Percentiles rank a stretch among this genome's conserved stretches.
phyloP scores from a whole-genome alignment of 2,329 filamentous ascomycete species.

The Bretziella fagacearum region DNA sequence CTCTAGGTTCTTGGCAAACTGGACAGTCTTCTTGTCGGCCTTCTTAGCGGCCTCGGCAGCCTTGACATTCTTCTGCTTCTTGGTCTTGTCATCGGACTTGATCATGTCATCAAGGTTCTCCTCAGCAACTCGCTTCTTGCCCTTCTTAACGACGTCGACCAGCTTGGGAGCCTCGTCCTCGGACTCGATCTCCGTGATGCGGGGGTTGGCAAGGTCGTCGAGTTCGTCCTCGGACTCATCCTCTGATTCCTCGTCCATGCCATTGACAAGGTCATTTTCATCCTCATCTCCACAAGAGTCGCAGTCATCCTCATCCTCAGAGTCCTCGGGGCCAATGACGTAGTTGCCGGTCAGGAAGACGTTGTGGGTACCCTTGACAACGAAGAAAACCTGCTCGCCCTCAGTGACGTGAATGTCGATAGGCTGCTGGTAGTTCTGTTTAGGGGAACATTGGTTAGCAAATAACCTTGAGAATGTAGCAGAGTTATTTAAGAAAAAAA shows the following conservation, averaged over 20 bases:
- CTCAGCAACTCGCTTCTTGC: constrained; percentile 85
- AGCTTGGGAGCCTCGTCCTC: constrained; percentile 53
- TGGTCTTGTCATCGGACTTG: constrained; percentile 68
- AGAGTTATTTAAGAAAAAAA: not conserved
- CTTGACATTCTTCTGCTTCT: constrained; percentile 96
- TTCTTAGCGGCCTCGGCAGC: constrained; percentile 47
- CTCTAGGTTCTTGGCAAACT: constrained; percentile 98
- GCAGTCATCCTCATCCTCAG: constrained; percentile 40
- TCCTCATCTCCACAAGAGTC: constrained; percentile 22
- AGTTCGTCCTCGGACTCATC: constrained; percentile 61
- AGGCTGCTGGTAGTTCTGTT: constrained; percentile 85
- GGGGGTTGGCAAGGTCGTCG: constrained; percentile 60
- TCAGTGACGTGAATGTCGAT: constrained; percentile 85
- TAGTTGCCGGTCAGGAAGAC: constrained; percentile 95
- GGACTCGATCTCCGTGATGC: constrained; percentile 66
- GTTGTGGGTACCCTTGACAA: constrained; percentile 74
- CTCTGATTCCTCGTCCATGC: constrained; percentile 35
- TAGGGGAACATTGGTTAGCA: constrained; percentile 6
- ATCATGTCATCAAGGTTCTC: constrained; percentile 72
- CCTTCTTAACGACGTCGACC: constrained; percentile 39
- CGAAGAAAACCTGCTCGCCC: constrained; percentile 81
- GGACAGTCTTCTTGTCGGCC: constrained; percentile 80
- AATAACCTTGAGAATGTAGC: constrained; percentile 7
- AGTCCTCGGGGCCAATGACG: constrained; percentile 51
- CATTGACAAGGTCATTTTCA: constrained; percentile 60